phyloP scores from a whole-genome alignment of 805 yeast genomes.

The Monosporozyma siamensis region DNA sequence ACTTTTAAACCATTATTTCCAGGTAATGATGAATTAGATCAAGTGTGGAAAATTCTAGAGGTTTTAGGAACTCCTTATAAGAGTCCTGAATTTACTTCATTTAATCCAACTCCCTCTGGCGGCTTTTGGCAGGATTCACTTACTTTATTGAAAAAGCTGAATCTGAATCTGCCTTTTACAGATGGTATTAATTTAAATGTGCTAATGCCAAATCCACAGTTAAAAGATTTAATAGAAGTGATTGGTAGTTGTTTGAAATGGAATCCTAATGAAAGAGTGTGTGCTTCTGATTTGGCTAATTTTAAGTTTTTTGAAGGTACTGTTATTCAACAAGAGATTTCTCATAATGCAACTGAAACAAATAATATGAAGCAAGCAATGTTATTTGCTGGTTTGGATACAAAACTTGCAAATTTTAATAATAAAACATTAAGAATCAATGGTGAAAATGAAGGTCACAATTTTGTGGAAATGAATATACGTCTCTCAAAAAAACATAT shows the following conservation, averaged over 20 bases:
- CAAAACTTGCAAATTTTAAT: not conserved
- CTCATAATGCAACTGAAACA: conserved; percentile 2
- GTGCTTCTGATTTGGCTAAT: conserved; percentile 38
- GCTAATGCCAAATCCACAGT: conserved; percentile 38
- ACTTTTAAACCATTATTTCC: conserved; percentile 75
- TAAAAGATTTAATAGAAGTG: conserved; percentile 32
- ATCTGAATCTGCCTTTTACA: conserved; percentile 47
- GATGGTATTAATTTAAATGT: conserved; percentile 41
- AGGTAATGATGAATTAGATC: conserved; percentile 72
- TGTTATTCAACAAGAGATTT: conserved; percentile 10
- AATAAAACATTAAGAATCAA: not conserved
- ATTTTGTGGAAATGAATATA: not conserved
- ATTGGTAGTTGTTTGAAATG: conserved; percentile 49
- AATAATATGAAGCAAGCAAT: conserved; percentile 21
- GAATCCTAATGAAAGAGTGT: conserved; percentile 65
- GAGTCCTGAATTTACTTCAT: not conserved
- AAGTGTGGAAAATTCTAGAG: conserved; percentile 56
- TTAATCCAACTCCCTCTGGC: conserved; percentile 40
- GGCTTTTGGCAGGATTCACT: conserved; percentile 67
- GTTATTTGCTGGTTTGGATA: conserved; percentile 18
- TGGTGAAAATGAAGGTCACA: not conserved
- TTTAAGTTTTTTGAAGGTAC: conserved; percentile 49
- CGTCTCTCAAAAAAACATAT: not conserved
- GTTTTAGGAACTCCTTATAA: conserved; percentile 64
- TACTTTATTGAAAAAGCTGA: conserved; percentile 41